Base-by-base conservation (phyloP, 352 stramenopile genomes). In the Globisporangium nunn region DNA sequence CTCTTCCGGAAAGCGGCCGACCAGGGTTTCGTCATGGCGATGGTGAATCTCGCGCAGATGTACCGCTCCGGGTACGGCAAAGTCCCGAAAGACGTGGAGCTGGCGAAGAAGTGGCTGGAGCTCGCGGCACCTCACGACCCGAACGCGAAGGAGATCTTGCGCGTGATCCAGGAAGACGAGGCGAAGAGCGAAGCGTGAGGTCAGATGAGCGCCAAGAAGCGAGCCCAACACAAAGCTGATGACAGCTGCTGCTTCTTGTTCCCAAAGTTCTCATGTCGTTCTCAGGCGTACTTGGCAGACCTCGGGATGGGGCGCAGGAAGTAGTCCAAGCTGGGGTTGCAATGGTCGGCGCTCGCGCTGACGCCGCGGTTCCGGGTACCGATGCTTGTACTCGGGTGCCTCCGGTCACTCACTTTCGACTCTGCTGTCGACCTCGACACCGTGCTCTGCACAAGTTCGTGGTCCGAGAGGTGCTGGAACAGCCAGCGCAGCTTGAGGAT, bases 11-110 rank as follows among this genome's bases (percentile, higher is more conserved):
- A 72, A 37, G 80, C 85, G 4, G 82, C 85, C 0, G 81, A 89
- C 11, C 79, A 91, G 53, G 82, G 82, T 5, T 91, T 92, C 54
- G 78, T 90, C 58, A 90, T 93, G 78, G 85, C 85, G 11, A 94
- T 94, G 78, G 77, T 94, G 12, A 94, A 94, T 33, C 69, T 94
- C 33, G 85, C 85, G 33, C 78, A 93, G 37, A 91, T 94, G 82
- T 91, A 93, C 54, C 72, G 78, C 14, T 75, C 66, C 10, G 85
- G 85, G 0, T 85, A 90, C 49, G 82, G 68, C 12, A 66, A 74
- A 30, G 79, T 94, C 17, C 76, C 78, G 0, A 72, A 84, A 58
- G 72, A 93, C 41, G 45, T 88, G 2, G 71, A 73, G 6, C 70
- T 81, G 4, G 78, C 81, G 2, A 77, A 70, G 46, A 85, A 88